Evolutionary conservation across 2,329 filamentous ascomycete genomes (phyloP).

Genomic region (Alternaria arbusti): DNA sequence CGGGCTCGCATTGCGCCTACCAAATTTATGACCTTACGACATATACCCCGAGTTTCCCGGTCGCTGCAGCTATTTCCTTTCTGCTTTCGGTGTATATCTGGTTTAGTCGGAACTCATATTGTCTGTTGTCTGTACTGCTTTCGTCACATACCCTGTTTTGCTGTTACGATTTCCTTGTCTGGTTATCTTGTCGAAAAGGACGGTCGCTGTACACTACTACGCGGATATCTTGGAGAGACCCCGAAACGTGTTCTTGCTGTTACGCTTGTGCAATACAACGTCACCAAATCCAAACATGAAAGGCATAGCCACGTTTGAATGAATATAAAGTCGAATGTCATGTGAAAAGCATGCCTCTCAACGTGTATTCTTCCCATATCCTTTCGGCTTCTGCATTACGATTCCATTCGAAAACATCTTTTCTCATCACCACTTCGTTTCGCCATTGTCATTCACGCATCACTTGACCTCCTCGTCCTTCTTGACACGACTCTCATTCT

Average conservation of each 20-base stretch:
- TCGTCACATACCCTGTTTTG: not conserved
- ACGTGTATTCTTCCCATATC: not conserved
- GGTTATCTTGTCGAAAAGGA: not conserved
- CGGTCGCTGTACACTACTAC: not conserved
- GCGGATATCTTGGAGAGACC: not conserved
- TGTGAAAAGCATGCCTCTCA: not conserved
- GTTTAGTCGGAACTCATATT: not conserved
- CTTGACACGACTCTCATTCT: not conserved
- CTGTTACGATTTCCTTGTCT: not conserved
- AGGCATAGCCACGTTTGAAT: not conserved
- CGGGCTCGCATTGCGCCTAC: not conserved
- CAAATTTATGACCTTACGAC: conserved; percentile 8
- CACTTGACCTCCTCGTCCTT: not conserved
- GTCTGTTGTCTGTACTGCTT: not conserved
- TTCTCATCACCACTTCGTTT: no score
- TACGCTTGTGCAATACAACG: not conserved
- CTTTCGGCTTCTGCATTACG: no score
- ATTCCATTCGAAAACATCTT: no score
- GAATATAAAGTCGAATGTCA: no score
- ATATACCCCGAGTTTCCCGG: conserved; percentile 5
- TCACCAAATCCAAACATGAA: not conserved
- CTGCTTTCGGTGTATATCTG: not conserved
- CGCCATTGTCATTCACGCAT: no score
- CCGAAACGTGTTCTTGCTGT: not conserved
- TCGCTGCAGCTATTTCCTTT: not conserved